Evolutionary conservation across 2,329 filamentous ascomycete species (phyloP), one percentile per base, ranked within the genome.

Genomic region (Neonectria sp.): DNA sequence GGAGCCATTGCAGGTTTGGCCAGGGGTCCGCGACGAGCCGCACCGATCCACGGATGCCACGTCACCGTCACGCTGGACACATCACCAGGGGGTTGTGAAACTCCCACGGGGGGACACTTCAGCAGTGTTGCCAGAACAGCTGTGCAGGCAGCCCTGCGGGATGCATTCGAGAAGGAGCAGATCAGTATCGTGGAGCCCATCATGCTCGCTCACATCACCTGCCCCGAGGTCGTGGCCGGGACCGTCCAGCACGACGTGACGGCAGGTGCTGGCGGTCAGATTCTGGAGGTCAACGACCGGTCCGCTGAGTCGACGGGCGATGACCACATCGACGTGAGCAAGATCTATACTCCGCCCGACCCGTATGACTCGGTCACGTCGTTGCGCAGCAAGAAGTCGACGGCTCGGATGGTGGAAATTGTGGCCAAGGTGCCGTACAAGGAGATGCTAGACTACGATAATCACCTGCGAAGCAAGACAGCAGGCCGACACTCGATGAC

Each of bases 361-460:
- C 95, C 95, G 1, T 98, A 90, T 74, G 88, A 90, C 58, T 86
- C 86, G 49, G 82, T 88, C 55, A 86, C 86, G 29, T 95, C 84
- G 78, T 84, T 83, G 74, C 85, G 82, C 49, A 84, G 84, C 46
- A 86, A 86, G 77, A 86, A 84, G 73, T 85, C 81, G 43, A 82
- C 81, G 37, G 81, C 82, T 62, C 82, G 85, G 52, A 85, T 83
- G 82, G 84, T 87, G 65, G 87, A 92, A 56, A 94, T 99, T 72
- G 91, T 92, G 12, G 96, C 95, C 25, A 90, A 93, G 75, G 95
- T 98, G 31, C 96, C 96, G 35, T 86, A 98, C 75, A 97, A 96
- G 82, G 95, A 98, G 81, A 98, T 98, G 94, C 91, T 98, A 40
- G 93, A 95, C 48, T 99, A 98, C 80, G 85, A 98, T 73, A 94